These are phyloP conservation scores for Fagopyrum homotropicum DNA, from an alignment of 148 eudicot species.

Conservation along the genomic window DNA sequence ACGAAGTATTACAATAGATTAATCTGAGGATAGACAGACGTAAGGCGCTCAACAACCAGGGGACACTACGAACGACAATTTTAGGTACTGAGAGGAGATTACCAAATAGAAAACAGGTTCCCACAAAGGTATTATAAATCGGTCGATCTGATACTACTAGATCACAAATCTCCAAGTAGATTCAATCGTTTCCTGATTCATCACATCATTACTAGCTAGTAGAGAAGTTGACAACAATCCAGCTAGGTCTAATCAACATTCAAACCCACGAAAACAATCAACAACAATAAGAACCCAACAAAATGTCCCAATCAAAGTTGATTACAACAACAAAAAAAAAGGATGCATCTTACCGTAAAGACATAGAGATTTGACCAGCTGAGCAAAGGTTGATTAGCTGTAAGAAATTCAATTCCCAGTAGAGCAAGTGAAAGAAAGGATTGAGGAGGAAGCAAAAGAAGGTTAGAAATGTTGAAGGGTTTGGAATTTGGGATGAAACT, in stretches of 20 bases:
- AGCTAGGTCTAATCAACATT: constrained; percentile 1
- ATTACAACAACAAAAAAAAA: background rate
- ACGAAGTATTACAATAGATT: background rate
- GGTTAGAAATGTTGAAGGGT: background rate
- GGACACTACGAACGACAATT: background rate
- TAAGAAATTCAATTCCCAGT: background rate
- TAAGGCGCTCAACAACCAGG: background rate
- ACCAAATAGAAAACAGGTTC: background rate
- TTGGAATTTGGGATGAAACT: background rate
- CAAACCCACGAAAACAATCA: background rate
- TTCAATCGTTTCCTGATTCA: background rate
- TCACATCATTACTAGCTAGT: background rate
- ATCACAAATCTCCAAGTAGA: background rate
- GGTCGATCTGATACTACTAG: background rate
- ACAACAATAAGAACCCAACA: background rate
- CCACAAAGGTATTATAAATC: background rate
- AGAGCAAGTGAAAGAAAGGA: background rate
- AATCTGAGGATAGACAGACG: background rate
- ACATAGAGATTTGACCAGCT: background rate
- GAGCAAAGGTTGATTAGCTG: background rate
- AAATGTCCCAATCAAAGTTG: too few relatives aligned
- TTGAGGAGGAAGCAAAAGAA: background rate
- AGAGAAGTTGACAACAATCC: background rate
- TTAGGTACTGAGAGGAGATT: background rate
- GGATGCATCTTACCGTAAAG: background rate